Evolutionary conservation across 1,284 basidiomycete genomes (phyloP), one percentile per base, ranked within the genome.

Genomic region (Ganoderma boninense): DNA sequence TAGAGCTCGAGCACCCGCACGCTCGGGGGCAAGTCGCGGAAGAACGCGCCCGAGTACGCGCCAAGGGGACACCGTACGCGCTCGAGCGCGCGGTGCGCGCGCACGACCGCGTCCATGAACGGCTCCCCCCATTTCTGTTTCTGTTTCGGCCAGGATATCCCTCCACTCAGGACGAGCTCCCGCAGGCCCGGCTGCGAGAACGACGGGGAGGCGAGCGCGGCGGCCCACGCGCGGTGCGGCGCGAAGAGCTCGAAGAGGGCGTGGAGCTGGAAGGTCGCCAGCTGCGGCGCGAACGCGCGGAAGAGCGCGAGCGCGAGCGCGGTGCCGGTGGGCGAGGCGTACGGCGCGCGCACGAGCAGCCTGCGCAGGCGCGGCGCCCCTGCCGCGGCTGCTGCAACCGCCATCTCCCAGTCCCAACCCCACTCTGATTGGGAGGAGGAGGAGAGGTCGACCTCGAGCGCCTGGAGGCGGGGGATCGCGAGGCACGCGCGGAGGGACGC

Each of bases 401-500:
- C 29, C 35, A 67, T 43, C 43, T 32, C 44, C n/a, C 20, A 16
- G 23, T 23, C 49, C 23, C 49, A 10, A 3, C 35, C 35, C 35
- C 35, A 35, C 35, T 35, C 35, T 4, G 35, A 35, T 7, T 35
- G 35, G 35, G 35, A 35, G 40, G 14, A 40, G 20, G 42, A 20
- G 44, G 14, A 52, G 20, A 69, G 63, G 2, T 49, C 38, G 2
- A 69, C 44, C 38, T 69, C 67, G 57, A 69, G 67, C 3, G 63
- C 62, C 56, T 61, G 63, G 3, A 69, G n/a, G n/a, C n/a, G 16
- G 2, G 67, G 67, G 35, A 69, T 57, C 23, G 38, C 38, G 26
- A 69, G 54, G 26, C 67, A 69, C 57, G 67, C 59, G 1, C 16
- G 14, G n/a, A 69, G 57, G 4, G 20, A 11, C 1, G 20, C 18